These are phyloP conservation scores for Typha latifolia DNA, from an alignment of 176 grass and related monocot genomes.

Conservation along the genomic window DNA sequence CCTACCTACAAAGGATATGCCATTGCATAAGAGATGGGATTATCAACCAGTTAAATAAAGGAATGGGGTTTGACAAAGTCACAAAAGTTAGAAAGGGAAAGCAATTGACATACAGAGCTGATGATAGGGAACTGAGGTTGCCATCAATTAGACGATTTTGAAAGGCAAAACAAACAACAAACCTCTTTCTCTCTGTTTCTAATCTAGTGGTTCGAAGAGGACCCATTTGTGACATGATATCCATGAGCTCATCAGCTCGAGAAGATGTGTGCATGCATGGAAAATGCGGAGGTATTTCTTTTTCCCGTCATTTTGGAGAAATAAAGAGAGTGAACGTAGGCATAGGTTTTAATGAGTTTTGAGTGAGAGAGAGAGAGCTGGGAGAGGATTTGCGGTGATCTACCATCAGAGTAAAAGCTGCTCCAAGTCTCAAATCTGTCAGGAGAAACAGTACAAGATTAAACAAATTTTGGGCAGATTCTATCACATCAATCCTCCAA, in stretches of 20 bases:
- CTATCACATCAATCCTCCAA: no score
- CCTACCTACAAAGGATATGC: no score
- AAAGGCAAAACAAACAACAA: no score
- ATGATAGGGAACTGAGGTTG: no score
- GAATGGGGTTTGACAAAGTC: no score
- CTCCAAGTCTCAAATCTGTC: constrained; percentile 16
- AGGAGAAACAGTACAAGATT: no score
- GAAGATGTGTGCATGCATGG: constrained; percentile 38
- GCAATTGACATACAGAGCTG: no score
- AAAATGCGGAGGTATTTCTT: constrained; percentile 20
- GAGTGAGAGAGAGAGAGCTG: neutral
- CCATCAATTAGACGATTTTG: no score
- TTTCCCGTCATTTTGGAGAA: neutral
- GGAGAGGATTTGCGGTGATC: constrained; percentile 35
- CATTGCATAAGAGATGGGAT: no score
- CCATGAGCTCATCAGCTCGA: neutral
- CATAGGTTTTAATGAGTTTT: constrained; percentile 28
- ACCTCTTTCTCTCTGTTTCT: neutral
- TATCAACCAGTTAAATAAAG: no score
- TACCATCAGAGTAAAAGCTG: constrained; percentile 26
- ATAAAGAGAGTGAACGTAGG: neutral
- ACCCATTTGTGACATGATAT: constrained; percentile 5
- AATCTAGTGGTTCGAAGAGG: constrained; percentile 1
- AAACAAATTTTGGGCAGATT: no score
- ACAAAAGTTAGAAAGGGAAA: no score